Evolutionary conservation across 768 basidiomycete species (phyloP).

Genomic region (Strobilomyces confusus): DNA sequence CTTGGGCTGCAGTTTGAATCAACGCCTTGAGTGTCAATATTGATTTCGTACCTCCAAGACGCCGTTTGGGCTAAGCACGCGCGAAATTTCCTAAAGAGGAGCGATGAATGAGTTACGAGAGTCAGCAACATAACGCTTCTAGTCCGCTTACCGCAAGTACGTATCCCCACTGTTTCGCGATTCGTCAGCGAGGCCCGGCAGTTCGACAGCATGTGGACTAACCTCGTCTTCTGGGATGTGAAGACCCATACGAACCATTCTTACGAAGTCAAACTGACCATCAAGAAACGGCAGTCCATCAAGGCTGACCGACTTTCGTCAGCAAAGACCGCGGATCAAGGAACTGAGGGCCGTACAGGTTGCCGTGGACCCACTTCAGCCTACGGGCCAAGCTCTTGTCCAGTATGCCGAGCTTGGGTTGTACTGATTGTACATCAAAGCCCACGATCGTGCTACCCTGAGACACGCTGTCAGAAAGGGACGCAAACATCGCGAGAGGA

Average conservation of each 20-base stretch:
- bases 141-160: conserved; percentile 51
- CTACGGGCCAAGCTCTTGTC: conserved; percentile 43
- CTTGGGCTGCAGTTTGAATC: conserved; percentile 33
- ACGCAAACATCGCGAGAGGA: background rate
- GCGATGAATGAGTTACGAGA: conserved; percentile 14
- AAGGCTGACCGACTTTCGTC: conserved; percentile 39
- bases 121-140: conserved; percentile 5
- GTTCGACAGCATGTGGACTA: conserved; percentile 10
- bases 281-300: conserved; percentile 59
- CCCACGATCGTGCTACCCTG: conserved; percentile 56
- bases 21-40: background rate
- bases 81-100: conserved; percentile 53
- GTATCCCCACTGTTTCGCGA: conserved; percentile 51
- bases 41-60: conserved; percentile 53
- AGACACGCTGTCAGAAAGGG: conserved; percentile 1
- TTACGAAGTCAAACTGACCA: conserved; percentile 60
- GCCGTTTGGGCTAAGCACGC: conserved; percentile 60
- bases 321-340: conserved; percentile 1
- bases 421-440: conserved; percentile 52
- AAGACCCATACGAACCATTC: conserved; percentile 59
- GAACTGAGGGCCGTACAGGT: conserved; percentile 44
- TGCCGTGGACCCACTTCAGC: conserved; percentile 63
- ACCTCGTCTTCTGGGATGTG: conserved; percentile 73
- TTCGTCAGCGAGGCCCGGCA: conserved; percentile 12
- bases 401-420: conserved; percentile 43